Evolutionary conservation across 2,329 filamentous ascomycete genomes (phyloP), one percentile per base, ranked within the genome.

Genomic region (Verticillium tricorpus): DNA sequence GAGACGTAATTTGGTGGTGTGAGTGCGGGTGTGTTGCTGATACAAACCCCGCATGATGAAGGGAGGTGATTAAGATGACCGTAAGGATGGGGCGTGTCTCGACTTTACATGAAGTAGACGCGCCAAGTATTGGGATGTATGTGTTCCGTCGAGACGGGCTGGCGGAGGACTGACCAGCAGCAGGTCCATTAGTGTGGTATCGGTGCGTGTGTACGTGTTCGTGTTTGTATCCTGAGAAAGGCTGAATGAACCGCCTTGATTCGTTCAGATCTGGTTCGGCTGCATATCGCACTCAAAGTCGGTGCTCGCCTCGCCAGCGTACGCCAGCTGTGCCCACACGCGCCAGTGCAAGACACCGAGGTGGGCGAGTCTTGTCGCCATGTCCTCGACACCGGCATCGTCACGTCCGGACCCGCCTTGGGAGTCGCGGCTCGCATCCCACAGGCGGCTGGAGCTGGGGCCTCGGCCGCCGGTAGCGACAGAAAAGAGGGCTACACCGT

Each of bases 281-380:
- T 62, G 60, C 56, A 63, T 66, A 50, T 77, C 75, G 60, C 74
- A 63, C 32, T 67, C 64, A 70, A 74, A 73, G 57, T 72, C 73
- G 58, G 58, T 61, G 59, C 78, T 74, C 34, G 69, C 63, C 32
- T 79, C 80, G 31, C 74, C 74, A 15, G 77, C 66, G 71, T 97
- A 97, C 14, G 90, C 86, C 60, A 96, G 79, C 2, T 86, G 85
- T 1, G 85, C 85, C 92, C 93, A 98, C 3, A 97, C 89, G 57
- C 91, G 85, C 93, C 93, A 97, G 75, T 97, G 93, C 28, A 98
- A 78, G 6, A 95, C 82, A 15, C 91, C 87, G 55, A 97, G 86
- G 70, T 97, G 94, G 6, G 92, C 89, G 58, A 97, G 82, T 56
- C 91, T 87, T 55, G 88, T 89, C 1, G 91, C 87, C 73, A 97